Base-by-base conservation (phyloP, 2,329 filamentous ascomycete species). In the Dothiorella sarmentorum region DNA sequence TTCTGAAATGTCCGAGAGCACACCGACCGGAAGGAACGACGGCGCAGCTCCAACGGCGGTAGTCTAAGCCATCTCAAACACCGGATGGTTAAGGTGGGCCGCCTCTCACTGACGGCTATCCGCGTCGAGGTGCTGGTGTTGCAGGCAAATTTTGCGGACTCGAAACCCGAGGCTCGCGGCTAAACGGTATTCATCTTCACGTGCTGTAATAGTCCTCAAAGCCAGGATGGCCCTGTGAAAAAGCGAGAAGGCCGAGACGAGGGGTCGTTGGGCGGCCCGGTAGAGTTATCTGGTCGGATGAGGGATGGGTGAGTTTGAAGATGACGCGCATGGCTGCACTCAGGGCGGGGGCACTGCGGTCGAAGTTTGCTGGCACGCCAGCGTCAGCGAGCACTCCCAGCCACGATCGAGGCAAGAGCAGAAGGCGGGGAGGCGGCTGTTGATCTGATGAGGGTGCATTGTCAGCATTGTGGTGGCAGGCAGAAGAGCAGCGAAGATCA, bases 241-340 rank as follows among this genome's bases (percentile, higher is more conserved):
- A 13, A 37, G 38, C 20, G 47, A 33, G 47, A 24, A 52, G 38
- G 11, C 47, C 31, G 47, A 52, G 4, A 31, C 33, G 49, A 53
- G 35, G 11, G 11, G 11, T n/a, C 10, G 33, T 24, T 24, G 47
- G 47, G 24, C 20, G 22, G 35, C 49, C 49, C 33, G 22, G 33
- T 9, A 10, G 22, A 53, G n/a, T 52, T 35, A 52, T 37, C 33
- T 53, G 49, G 49, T 26, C 49, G 27, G 49, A 53, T 22, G 35
- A 26, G 24, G 33, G 20, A 18, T 11, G n/a, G 35, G 22, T 17
- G n/a, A 20, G 20, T 37, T 37, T 22, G 24, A 6, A 15, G 49
- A 53, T 53, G 49, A 53, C 49, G 49, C 35, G 49, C 49, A 53
- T 40, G 49, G 47, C 47, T 40, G 35, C 49, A 7, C 22, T 53